Conservation (phyloP, 257 asterid genomes). For the Fraxinus excelsior region DNA sequence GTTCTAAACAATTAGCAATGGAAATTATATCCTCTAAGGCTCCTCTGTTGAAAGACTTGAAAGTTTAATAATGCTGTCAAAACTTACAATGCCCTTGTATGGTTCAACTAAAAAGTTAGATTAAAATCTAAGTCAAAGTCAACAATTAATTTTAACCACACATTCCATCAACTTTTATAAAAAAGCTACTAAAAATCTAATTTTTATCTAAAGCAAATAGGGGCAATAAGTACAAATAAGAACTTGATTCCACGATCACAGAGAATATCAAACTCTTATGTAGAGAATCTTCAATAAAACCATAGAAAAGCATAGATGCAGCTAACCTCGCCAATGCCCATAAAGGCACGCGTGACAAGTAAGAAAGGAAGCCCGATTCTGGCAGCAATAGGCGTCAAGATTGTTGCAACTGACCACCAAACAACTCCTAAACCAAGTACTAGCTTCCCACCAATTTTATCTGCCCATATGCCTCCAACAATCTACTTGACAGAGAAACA, state of each 20-base stretch:
- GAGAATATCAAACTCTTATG: neutral
- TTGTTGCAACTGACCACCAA: slow-evolving; percentile 98
- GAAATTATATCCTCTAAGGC: neutral
- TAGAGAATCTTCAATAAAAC: neutral
- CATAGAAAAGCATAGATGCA: slow-evolving; percentile 24
- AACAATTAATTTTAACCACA: no score
- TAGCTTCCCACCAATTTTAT: slow-evolving; percentile 87
- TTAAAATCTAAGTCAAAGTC: no score
- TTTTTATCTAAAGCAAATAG: no score
- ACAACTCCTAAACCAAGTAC: slow-evolving; percentile 96
- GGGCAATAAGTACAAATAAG: neutral
- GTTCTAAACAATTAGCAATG: neutral
- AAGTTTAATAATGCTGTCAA: neutral
- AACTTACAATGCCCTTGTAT: neutral
- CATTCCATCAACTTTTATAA: no score
- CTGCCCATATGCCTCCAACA: slow-evolving; percentile 99
- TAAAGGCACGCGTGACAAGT: slow-evolving; percentile 84
- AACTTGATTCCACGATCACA: neutral
- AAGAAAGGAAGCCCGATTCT: slow-evolving; percentile 82
- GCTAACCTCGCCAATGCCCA: slow-evolving; percentile 98
- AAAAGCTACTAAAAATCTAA: no score
- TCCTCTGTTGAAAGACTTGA: neutral
- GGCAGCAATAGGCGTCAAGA: slow-evolving; percentile 95
- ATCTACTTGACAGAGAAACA: slow-evolving; percentile 46
- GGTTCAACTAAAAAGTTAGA: no score